These are phyloP conservation scores for Linanthus parryae DNA, from an alignment of 148 eudicot species.

Conservation along the genomic window DNA sequence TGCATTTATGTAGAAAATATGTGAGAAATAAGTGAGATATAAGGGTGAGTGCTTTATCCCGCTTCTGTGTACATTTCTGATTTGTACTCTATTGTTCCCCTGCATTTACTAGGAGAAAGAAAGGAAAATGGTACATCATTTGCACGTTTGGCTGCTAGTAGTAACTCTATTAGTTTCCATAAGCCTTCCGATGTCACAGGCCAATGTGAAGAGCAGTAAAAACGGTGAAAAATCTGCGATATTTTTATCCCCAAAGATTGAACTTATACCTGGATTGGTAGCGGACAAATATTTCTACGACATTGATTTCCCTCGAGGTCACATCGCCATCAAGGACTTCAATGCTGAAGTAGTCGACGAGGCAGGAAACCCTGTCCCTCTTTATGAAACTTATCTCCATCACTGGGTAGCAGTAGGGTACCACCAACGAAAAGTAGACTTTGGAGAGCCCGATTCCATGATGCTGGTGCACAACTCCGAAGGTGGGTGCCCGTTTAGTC, in stretches of 20 bases:
- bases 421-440: conserved; percentile 34
- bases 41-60: no score
- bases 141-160: conserved; percentile 16
- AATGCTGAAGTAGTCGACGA: conserved; percentile 87
- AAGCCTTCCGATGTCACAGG: conserved; percentile 21
- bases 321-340: conserved; percentile 70
- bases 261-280: conserved; percentile 66
- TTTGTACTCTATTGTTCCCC: no score
- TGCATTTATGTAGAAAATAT: no score
- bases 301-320: conserved; percentile 75
- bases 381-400: conserved; percentile 83
- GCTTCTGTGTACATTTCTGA: no score
- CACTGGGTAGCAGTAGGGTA: conserved; percentile 67
- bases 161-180: conserved; percentile 14
- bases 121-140: conserved; percentile 25
- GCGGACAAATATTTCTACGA: conserved; percentile 41
- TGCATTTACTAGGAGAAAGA: no score
- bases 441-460: conserved; percentile 28
- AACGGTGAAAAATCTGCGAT: conserved; percentile 34
- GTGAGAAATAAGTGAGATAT: no score
- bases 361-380: conserved; percentile 58
- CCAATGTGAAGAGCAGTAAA: conserved; percentile 18
- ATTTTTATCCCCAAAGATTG: conserved; percentile 56
- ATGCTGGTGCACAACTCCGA: conserved; percentile 42
- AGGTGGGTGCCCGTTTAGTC: conserved; percentile 29